phyloP scores from a whole-genome alignment of 352 stramenopile species.

The Pythium rishiriense region DNA sequence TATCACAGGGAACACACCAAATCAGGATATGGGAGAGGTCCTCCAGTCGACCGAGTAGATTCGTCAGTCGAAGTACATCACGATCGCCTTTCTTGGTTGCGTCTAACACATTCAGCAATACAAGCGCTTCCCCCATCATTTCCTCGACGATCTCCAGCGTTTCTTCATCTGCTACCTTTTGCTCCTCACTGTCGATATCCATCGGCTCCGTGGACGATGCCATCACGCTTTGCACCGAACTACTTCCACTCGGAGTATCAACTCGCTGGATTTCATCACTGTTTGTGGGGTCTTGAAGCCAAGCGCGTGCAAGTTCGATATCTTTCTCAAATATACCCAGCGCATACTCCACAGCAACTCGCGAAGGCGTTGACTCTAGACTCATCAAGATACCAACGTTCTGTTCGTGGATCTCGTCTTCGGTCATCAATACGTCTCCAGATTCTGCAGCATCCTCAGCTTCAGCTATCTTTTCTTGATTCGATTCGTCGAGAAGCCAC shows the following conservation, averaged over 20 bases:
- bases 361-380: conserved; percentile 47
- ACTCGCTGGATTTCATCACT: conserved; percentile 61
- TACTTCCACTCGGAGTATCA: conserved; percentile 33
- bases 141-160: conserved; percentile 63
- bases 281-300: conserved; percentile 65
- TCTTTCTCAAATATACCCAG: conserved; percentile 67
- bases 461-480: conserved; percentile 66
- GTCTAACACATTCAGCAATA: conserved; percentile 94
- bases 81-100: conserved; percentile 41
- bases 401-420: conserved; percentile 66
- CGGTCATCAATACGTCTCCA: conserved; percentile 51
- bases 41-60: conserved; percentile 94
- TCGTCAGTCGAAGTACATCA: conserved; percentile 67
- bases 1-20: conserved; percentile 86
- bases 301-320: conserved; percentile 59
- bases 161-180: conserved; percentile 49
- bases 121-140: conserved; percentile 69
- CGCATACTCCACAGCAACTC: conserved; percentile 59
- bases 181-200: conserved; percentile 49
- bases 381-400: conserved; percentile 78
- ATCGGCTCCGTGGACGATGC: conserved; percentile 25
- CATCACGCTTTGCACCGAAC: not conserved
- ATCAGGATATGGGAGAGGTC: conserved; percentile 97
- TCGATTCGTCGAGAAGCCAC: conserved; percentile 82
- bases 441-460: conserved; percentile 56